Conservation (phyloP, 1,284 basidiomycete species). For the Cryptococcus sp. region DNA sequence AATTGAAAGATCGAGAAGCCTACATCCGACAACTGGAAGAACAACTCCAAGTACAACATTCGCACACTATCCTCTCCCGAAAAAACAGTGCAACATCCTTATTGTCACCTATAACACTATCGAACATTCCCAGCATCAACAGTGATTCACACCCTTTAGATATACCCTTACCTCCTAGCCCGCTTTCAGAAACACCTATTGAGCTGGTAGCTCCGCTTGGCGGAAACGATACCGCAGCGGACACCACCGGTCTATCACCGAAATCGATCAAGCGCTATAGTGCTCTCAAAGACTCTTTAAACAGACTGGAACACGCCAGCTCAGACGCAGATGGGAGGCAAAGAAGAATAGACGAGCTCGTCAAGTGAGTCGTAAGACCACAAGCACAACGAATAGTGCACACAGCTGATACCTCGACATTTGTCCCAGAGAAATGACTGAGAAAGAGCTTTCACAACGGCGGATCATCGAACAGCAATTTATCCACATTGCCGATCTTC, state of each 20-base stretch:
- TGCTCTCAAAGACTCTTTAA: slow-evolving; percentile 18
- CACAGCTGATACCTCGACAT: neutral
- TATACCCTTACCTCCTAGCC: slow-evolving; percentile 24
- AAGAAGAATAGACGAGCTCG: slow-evolving; percentile 16
- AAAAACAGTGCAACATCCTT: slow-evolving; percentile 25
- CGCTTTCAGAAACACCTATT: slow-evolving; percentile 2
- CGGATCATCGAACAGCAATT: slow-evolving; percentile 39
- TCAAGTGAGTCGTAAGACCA: slow-evolving; percentile 18
- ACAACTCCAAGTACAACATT: slow-evolving; percentile 49
- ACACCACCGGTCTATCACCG: slow-evolving; percentile 16
- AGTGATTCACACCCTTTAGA: slow-evolving; percentile 9
- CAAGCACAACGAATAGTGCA: neutral
- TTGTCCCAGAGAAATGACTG: slow-evolving; percentile 30
- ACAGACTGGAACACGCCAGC: slow-evolving; percentile 12
- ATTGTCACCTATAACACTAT: neutral
- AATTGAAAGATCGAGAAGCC: slow-evolving; percentile 75
- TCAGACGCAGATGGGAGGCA: slow-evolving; percentile 11
- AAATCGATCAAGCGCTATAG: slow-evolving; percentile 19
- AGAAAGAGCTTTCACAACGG: slow-evolving; percentile 36
- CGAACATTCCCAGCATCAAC: slow-evolving; percentile 9
- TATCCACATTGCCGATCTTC: slow-evolving; percentile 39
- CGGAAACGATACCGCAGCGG: neutral
- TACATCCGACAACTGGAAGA: slow-evolving; percentile 78
- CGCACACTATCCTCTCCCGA: slow-evolving; percentile 41
- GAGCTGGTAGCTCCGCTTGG: no score